These are phyloP conservation scores for Cutaneotrichosporon mucoides DNA, from an alignment of 1,284 basidiomycete genomes.

Conservation along the genomic window DNA sequence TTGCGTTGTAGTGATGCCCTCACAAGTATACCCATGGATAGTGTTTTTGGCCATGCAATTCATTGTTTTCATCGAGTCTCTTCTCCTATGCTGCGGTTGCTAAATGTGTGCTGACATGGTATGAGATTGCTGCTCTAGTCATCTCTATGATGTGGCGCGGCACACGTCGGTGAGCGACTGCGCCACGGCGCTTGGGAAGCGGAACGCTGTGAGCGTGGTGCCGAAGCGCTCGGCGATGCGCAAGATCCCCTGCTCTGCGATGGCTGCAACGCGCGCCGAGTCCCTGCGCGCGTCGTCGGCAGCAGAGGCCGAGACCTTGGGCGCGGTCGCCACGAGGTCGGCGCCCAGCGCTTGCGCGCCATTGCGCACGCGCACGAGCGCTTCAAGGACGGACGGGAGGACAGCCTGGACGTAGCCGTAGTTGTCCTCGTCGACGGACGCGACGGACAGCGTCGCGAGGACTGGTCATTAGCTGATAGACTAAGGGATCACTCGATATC, in stretches of 20 bases:
- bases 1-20: no score
- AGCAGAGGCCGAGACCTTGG: conserved; percentile 11
- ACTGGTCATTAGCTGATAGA: conserved; percentile 22
- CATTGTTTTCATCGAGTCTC: no score
- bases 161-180: conserved; percentile 34
- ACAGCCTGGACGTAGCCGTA: conserved; percentile 44
- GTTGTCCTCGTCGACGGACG: conserved; percentile 40
- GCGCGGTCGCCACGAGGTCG: conserved; percentile 21
- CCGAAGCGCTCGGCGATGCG: conserved; percentile 36
- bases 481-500: no score
- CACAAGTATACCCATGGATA: no score
- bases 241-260: conserved; percentile 27
- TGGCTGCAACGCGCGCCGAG: conserved; percentile 5
- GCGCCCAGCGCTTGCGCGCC: conserved; percentile 24
- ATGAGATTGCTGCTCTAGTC: no score
- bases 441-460: conserved; percentile 30
- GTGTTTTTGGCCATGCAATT: no score
- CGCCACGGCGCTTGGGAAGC: conserved; percentile 35
- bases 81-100: no score
- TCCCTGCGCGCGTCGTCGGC: conserved; percentile 9
- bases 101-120: no score
- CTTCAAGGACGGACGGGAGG: conserved; percentile 41
- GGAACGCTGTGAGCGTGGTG: conserved; percentile 35
- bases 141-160: no score
- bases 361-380: conserved; percentile 33